Evolutionary conservation across 2,329 filamentous ascomycete genomes (phyloP), one percentile per base, ranked within the genome.

Genomic region (Penicillium oxalicum): DNA sequence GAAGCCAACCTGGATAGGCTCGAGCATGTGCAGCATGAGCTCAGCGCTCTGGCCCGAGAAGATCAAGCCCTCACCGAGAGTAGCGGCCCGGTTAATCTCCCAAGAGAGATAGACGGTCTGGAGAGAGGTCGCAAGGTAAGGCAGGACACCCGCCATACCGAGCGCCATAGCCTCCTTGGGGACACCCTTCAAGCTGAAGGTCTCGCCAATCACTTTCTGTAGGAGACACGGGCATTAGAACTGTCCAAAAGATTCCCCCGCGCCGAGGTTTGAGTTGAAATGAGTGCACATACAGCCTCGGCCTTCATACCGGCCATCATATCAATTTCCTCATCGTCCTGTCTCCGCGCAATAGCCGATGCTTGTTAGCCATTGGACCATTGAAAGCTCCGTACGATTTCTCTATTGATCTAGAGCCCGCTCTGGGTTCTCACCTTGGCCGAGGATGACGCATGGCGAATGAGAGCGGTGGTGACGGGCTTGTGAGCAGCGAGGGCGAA

Each of bases 1-100:
- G 61, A 94, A 95, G 50, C 89, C 91, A 47, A 96, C 79, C 70
- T 96, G 91, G 45, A 96, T 73, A 9, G 90, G 90, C 72, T 95
- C 90, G 28, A 95, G 76, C 12, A 89, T 68, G 56, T 84, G 79
- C 8, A 96, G 77, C 47, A 89, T 74, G 25, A 86, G 72, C 52
- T 83, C 81, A 2, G 90, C 90, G 2, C 80, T 85, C 43, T 89
- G 81, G 43, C 83, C 82, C 55, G 75, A 81, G 63, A 93, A 78
- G 38, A 90, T 64, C 44, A 86, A 74, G 27, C 80, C 77, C 11
- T 77, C 74, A 29, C 87, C 88, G 6, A 74, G 73, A 12, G 74
- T 72, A 1, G 80, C 77, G 1, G 80, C 73, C 52, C 85, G 82
- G 66, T 89, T 91, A 56, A 95, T 82, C 61, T 93, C 83, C 78